A percentile compares a stretch with the other conserved stretches of the same genome.
Conservation (phyloP, 2,329 filamentous ascomycete species). For the Diaporthe helianthi region DNA sequence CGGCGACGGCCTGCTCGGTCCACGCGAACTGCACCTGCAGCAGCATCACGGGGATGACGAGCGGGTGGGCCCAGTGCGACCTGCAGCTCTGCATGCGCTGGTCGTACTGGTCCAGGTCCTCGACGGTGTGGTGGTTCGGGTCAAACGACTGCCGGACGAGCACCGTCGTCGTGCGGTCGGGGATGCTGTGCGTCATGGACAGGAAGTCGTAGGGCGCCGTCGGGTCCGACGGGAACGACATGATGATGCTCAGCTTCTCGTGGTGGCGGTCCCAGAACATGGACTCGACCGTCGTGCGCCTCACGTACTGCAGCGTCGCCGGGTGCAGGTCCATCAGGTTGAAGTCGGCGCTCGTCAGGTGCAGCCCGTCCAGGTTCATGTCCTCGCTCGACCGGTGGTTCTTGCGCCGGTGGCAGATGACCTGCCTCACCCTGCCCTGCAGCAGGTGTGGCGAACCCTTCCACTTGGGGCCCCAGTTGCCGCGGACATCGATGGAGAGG, state of each 20-base stretch:
- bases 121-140: constrained; percentile 48
- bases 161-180: constrained; percentile 48
- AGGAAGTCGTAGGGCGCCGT: constrained; percentile 55
- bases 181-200: constrained; percentile 53
- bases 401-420: constrained; percentile 48
- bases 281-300: constrained; percentile 48
- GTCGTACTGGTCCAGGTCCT: constrained; percentile 55
- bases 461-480: constrained; percentile 26
- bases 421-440: constrained; percentile 46
- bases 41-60: constrained; percentile 54
- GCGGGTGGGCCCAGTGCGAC: constrained; percentile 53
- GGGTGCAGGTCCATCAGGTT: constrained; percentile 48
- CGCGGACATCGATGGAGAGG: constrained; percentile 42
- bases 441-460: constrained; percentile 34
- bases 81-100: constrained; percentile 52
- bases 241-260: constrained; percentile 48
- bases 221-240: constrained; percentile 53
- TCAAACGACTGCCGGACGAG: constrained; percentile 53
- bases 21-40: constrained; percentile 54
- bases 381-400: constrained; percentile 38
- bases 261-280: constrained; percentile 50
- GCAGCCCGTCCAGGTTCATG: constrained; percentile 45
- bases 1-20: constrained; percentile 52
- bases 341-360: constrained; percentile 46
- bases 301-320: constrained; percentile 49